Evolutionary conservation across 371 early-diverging fungal species (phyloP).

Genomic region (Mucor ambiguus): DNA sequence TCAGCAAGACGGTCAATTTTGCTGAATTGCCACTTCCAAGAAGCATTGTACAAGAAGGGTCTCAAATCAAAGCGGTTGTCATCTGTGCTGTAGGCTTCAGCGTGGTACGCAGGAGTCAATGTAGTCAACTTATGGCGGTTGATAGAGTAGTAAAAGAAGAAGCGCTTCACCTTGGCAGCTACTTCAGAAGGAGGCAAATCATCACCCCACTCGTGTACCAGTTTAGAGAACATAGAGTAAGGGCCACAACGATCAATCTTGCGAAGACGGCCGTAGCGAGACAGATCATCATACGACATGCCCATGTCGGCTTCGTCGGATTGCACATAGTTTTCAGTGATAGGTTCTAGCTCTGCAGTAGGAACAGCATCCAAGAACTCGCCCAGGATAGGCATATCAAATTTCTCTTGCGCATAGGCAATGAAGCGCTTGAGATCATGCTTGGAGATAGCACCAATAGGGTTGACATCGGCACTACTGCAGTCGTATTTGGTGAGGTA

Average conservation of each 20-base stretch:
- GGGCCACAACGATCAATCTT: slow-evolving; percentile 91
- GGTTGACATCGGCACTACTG: slow-evolving; percentile 96
- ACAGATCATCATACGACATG: slow-evolving; percentile 94
- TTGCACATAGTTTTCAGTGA: slow-evolving; percentile 77
- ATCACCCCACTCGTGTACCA: slow-evolving; percentile 81
- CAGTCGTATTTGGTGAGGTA: slow-evolving; percentile 99
- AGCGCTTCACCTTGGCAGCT: slow-evolving; percentile 90
- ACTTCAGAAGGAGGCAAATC: slow-evolving; percentile 69
- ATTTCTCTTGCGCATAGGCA: slow-evolving; percentile 63
- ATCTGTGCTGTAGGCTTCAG: slow-evolving; percentile 94
- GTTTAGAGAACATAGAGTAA: slow-evolving; percentile 86
- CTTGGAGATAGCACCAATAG: slow-evolving; percentile 96
- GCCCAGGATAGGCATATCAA: slow-evolving; percentile 71
- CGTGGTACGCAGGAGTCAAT: slow-evolving; percentile 95
- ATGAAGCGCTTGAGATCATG: slow-evolving; percentile 87
- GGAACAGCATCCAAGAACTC: slow-evolving; percentile 90
- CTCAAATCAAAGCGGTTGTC: slow-evolving; percentile 97
- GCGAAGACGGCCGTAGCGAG: slow-evolving; percentile 89
- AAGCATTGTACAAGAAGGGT: slow-evolving; percentile 91
- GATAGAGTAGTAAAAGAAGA: slow-evolving; percentile 95
- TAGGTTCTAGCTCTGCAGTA: slow-evolving; percentile 95
- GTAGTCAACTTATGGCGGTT: slow-evolving; percentile 99
- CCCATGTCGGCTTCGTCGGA: slow-evolving; percentile 97
- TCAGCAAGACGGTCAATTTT: slow-evolving; percentile 77
- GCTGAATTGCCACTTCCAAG: slow-evolving; percentile 92